Base-by-base conservation (phyloP, 257 asterid species). In the Solanum arcanum region DNA sequence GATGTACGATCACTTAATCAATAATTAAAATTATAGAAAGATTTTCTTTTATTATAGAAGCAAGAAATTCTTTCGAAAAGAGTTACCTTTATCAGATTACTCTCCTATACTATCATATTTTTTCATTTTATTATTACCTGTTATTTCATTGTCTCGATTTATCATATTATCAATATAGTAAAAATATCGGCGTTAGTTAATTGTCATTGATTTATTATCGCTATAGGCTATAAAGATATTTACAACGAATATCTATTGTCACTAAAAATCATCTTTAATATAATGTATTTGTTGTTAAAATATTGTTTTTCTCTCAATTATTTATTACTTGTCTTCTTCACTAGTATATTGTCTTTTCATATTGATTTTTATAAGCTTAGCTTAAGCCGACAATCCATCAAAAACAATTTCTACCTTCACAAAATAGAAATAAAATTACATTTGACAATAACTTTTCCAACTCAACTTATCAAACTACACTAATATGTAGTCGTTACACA, bases 141-240 rank as follows among this genome's bases (percentile, higher is more conserved):
- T 52, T 20, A 3, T 56, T 56, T 56, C 2, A 56, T 56, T 56
- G 11, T 4, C 12, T 56, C 1, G 5, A 5, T 20, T 20, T 56
- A 20, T 56, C 2, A 20, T 18, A 56, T 56, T 56, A 11, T 52
- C 62, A 52, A 4, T 16, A 16, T 52, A 52, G 23, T 52, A 6
- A 16, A 49, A 49, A 0, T 0, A 52, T 0, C 2, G 0, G 0
- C 4, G 1, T 52, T 52, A 52, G 4, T 16, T 2, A 16, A 52
- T 52, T 52, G 10, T 52, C 62, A 16, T 52, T 52, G 10, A 52
- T 52, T 52, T 4, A 52, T 6, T 18, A 6, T 52, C 62, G 4
- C 10, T 18, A 18, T 52, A 52, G 0, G 1, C n/a, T 52, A 6
- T 16, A 52, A 4, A 7, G n/a, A 52, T 0, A 0, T 18, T 52